These are phyloP conservation scores for Pseudozyma thailandica DNA, from an alignment of 1,284 basidiomycete genomes.

Conservation along the genomic window DNA sequence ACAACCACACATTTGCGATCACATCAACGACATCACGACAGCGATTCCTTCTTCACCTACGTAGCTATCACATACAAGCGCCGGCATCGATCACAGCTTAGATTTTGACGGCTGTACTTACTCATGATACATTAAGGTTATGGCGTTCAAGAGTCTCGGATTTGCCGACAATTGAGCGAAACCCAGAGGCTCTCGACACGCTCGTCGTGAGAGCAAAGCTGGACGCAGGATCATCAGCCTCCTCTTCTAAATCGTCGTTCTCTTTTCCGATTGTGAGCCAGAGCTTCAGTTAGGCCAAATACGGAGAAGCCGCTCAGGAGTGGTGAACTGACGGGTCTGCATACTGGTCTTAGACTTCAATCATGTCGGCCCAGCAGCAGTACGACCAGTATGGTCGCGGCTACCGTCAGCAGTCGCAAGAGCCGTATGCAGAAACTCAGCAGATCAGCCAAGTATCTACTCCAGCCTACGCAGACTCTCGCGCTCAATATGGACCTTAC, in stretches of 20 bases:
- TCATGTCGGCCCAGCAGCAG: constrained; percentile 27
- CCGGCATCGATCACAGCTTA: too few species aligned
- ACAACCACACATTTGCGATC: background rate
- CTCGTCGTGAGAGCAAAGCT: background rate
- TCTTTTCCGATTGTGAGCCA: too few species aligned
- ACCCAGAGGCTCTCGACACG: too few species aligned
- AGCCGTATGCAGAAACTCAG: constrained; percentile 1
- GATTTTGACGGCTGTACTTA: too few species aligned
- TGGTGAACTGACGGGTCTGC: too few species aligned
- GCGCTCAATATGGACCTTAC: constrained; percentile 29
- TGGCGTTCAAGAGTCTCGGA: background rate
- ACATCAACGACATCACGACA: background rate
- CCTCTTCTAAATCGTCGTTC: too few species aligned
- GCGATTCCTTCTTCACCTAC: background rate
- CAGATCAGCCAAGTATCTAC: constrained; percentile 11
- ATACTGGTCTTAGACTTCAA: background rate
- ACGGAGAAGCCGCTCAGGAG: too few species aligned
- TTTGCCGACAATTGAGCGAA: background rate
- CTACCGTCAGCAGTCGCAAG: constrained; percentile 15
- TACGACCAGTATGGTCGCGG: constrained; percentile 23
- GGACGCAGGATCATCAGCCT: background rate
- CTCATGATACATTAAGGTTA: too few species aligned
- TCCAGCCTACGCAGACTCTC: constrained; percentile 16
- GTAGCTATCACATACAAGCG: background rate
- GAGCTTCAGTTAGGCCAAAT: background rate